Evolutionary conservation across 2,329 filamentous ascomycete species (phyloP).

Genomic region (Chalaropsis thielavioides): DNA sequence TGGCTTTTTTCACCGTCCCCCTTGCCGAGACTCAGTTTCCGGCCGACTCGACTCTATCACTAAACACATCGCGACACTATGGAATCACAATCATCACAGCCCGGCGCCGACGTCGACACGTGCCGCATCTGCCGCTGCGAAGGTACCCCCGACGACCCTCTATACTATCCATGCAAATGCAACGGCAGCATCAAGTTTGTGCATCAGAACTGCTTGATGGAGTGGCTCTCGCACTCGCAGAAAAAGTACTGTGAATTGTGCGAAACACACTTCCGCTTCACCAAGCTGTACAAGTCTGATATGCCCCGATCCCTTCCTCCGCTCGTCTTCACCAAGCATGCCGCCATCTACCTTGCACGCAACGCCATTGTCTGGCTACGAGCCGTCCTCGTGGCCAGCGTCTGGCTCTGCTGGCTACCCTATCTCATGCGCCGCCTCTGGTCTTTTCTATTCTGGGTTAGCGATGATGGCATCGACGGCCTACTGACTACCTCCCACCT

Average conservation of each 20-base stretch:
- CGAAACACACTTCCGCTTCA: constrained; percentile 96
- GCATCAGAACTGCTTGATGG: constrained; percentile 95
- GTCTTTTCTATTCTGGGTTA: constrained; percentile 90
- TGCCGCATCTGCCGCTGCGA: constrained; percentile 95
- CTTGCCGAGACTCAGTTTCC: not conserved
- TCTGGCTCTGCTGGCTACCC: constrained; percentile 82
- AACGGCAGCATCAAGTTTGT: constrained; percentile 98
- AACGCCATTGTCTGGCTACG: constrained; percentile 67
- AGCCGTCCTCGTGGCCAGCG: constrained; percentile 60
- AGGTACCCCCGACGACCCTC: constrained; percentile 62
- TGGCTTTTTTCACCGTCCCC: not conserved
- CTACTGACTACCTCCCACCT: not conserved
- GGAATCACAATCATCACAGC: not conserved
- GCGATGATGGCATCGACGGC: constrained; percentile 52
- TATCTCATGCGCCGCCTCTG: constrained; percentile 85
- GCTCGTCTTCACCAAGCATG: constrained; percentile 65
- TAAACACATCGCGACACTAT: not conserved
- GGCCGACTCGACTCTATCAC: not conserved
- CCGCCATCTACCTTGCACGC: constrained; percentile 55
- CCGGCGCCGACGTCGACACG: constrained; percentile 51
- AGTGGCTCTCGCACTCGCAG: constrained; percentile 96
- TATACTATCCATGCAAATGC: constrained; percentile 98
- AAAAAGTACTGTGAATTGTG: constrained; percentile 99
- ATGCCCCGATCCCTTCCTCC: constrained; percentile 80
- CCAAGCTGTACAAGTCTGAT: constrained; percentile 85